phyloP scores from a whole-genome alignment of 176 grass and related monocot genomes.

The Ensete glaucum region DNA sequence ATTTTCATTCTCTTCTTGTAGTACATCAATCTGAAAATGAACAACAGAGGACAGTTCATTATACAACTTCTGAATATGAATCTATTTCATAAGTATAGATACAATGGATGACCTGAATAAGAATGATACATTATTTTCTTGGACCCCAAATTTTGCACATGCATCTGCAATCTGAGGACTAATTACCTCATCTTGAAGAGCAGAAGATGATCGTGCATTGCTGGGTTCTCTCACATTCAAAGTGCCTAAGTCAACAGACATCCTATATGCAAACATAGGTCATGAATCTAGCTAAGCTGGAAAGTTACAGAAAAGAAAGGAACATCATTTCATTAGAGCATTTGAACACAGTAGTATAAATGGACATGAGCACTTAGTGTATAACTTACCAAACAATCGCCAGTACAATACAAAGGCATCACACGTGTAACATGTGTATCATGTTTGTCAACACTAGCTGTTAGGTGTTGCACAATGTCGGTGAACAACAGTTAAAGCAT shows the following conservation, averaged over 20 bases:
- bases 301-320: background rate
- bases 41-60: background rate
- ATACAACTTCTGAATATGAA: background rate
- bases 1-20: slow-evolving; percentile 61
- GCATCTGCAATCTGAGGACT: background rate
- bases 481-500: no score
- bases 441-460: background rate
- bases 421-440: background rate
- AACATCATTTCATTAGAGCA: background rate
- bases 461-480: no score
- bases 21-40: slow-evolving; percentile 53
- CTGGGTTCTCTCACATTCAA: slow-evolving; percentile 36
- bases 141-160: background rate
- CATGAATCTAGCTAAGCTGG: background rate
- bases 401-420: no score
- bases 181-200: slow-evolving; percentile 78
- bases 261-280: slow-evolving; percentile 35
- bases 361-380: no score
- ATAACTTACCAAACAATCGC: background rate
- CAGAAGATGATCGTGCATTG: slow-evolving; percentile 36
- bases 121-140: background rate
- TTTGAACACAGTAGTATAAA: background rate
- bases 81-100: background rate
- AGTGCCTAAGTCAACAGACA: slow-evolving; percentile 85
- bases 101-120: background rate